Percentiles rank a stretch among this genome's conserved stretches.
phyloP scores from a whole-genome alignment of 495 filamentous ascomycete genomes.

The Pyrenopolyporus hunteri region DNA sequence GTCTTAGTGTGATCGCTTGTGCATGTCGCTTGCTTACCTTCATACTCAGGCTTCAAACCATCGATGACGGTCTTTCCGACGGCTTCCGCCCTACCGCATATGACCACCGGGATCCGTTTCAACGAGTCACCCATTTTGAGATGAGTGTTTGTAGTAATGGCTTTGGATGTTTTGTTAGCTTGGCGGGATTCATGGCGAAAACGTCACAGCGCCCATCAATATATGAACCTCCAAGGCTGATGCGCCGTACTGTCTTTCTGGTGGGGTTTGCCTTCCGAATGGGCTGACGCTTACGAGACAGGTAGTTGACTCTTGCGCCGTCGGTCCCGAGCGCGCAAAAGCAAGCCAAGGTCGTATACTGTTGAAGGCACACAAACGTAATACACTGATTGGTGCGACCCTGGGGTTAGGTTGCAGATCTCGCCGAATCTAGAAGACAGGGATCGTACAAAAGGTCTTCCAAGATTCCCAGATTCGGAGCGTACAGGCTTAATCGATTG shows the following conservation, averaged over 20 bases:
- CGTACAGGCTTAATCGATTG: constrained; percentile 25
- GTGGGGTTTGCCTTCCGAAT: constrained; percentile 2
- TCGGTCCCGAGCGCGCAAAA: constrained; percentile 33
- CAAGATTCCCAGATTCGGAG: constrained; percentile 20
- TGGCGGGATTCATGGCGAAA: background rate
- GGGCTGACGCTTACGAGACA: constrained; percentile 7
- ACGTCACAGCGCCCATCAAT: background rate
- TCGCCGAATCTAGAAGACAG: background rate
- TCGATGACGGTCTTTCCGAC: constrained; percentile 16
- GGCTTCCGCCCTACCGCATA: constrained; percentile 23
- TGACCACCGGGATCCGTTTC: constrained; percentile 10
- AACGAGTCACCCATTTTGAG: background rate
- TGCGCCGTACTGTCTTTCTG: background rate
- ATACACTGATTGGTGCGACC: constrained; percentile 9
- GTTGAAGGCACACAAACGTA: background rate
- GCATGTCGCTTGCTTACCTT: constrained; percentile 11
- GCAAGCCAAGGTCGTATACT: background rate
- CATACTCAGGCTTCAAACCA: constrained; percentile 26
- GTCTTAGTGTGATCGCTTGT: background rate
- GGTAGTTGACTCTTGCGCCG: background rate
- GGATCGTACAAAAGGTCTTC: constrained; percentile 12
- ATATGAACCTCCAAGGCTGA: constrained; percentile 3
- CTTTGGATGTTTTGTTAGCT: background rate
- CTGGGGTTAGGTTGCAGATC: constrained; percentile 17
- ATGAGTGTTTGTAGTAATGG: background rate